Conservation (phyloP, 2,329 filamentous ascomycete genomes). For the Coniochaeta sp. region DNA sequence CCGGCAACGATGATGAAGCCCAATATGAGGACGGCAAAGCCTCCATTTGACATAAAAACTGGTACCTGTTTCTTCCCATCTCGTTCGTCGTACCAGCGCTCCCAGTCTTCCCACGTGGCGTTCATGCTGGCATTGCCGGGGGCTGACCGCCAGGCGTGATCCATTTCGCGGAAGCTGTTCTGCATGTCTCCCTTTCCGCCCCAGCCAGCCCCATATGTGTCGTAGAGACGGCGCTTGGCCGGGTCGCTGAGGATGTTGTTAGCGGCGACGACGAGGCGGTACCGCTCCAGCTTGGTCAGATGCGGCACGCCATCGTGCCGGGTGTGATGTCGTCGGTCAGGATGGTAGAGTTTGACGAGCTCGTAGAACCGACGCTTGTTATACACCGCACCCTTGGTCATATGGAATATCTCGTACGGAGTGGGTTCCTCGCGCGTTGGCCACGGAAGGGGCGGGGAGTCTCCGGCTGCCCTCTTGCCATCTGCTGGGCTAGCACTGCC, state of each 20-base stretch:
- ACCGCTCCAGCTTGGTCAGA: conserved; percentile 71
- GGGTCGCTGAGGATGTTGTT: conserved; percentile 84
- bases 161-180: conserved; percentile 27
- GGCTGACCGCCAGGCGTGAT: conserved; percentile 40
- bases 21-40: conserved; percentile 69
- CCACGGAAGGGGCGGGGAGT: conserved; percentile 28
- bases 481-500: background rate
- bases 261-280: conserved; percentile 79
- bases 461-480: background rate
- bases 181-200: conserved; percentile 47
- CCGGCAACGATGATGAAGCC: conserved; percentile 62
- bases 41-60: conserved; percentile 68
- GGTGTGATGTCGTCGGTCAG: conserved; percentile 54
- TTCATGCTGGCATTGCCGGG: conserved; percentile 53
- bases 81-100: conserved; percentile 61
- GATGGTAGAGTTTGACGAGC: conserved; percentile 93
- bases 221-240: conserved; percentile 71
- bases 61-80: conserved; percentile 43
- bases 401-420: conserved; percentile 82
- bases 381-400: conserved; percentile 55
- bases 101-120: conserved; percentile 98
- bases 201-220: conserved; percentile 79
- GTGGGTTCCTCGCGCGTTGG: conserved; percentile 51
- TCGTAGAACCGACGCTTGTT: conserved; percentile 80
- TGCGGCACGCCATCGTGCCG: conserved; percentile 42